Evolutionary conservation across 768 basidiomycete genomes (phyloP).

Genomic region (Porpolomopsis calyptriformis): DNA sequence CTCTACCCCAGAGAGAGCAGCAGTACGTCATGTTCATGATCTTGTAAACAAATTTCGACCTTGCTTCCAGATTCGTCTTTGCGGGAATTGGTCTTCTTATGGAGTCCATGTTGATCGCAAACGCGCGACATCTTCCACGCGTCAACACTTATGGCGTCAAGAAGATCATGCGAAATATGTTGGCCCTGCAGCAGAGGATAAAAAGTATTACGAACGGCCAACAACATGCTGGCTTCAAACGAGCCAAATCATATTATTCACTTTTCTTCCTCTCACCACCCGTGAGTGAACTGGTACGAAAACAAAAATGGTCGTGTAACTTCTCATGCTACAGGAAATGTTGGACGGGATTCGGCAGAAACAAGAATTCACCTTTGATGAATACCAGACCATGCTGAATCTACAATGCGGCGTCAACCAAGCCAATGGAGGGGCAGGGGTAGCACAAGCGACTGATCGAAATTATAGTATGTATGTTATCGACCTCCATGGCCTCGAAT

Average conservation of each 20-base stretch:
- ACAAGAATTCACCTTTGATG: constrained; percentile 73
- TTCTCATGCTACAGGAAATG: constrained; percentile 45
- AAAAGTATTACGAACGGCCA: constrained; percentile 59
- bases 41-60: constrained; percentile 6
- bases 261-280: constrained; percentile 66
- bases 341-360: constrained; percentile 55
- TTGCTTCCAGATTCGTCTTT: constrained; percentile 63
- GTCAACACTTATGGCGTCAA: constrained; percentile 70
- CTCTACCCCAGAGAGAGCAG: constrained; percentile 54
- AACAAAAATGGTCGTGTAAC: neutral
- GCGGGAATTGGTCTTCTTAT: constrained; percentile 76
- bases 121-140: constrained; percentile 57
- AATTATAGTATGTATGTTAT: constrained; percentile 84
- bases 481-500: constrained; percentile 74
- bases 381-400: constrained; percentile 85
- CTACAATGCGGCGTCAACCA: constrained; percentile 81
- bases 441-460: constrained; percentile 46
- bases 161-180: constrained; percentile 81
- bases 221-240: constrained; percentile 58
- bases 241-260: constrained; percentile 71
- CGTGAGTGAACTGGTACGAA: constrained; percentile 32
- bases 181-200: constrained; percentile 85
- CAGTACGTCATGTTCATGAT: constrained; percentile 36
- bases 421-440: constrained; percentile 37
- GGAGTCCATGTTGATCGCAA: constrained; percentile 70